phyloP scores from a whole-genome alignment of 306 rosid genomes.

The Trichosanthes truncata region DNA sequence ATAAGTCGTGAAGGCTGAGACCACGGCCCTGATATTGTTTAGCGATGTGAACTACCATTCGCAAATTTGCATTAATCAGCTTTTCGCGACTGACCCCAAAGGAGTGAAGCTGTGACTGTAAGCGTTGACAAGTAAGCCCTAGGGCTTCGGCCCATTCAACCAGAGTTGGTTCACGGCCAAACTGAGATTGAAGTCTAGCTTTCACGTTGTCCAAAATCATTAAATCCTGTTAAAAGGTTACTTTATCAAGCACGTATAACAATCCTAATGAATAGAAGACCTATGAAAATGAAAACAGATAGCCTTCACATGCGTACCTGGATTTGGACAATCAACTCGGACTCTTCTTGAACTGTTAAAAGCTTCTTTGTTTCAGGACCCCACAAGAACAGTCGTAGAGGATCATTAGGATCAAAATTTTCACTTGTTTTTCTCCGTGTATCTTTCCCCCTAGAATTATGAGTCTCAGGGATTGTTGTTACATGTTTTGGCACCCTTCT shows the following conservation, averaged over 20 bases:
- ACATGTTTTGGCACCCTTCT: slow-evolving; percentile 42
- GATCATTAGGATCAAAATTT: slow-evolving; percentile 52
- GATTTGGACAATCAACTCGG: slow-evolving; percentile 45
- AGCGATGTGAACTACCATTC: slow-evolving; percentile 92
- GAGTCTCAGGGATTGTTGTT: slow-evolving; percentile 23
- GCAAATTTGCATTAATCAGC: slow-evolving; percentile 58
- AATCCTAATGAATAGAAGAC: slow-evolving; percentile 6
- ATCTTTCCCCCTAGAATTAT: slow-evolving; percentile 23
- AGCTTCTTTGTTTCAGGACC: slow-evolving; percentile 75
- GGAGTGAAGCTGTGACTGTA: slow-evolving; percentile 42
- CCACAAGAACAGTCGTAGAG: slow-evolving; percentile 62
- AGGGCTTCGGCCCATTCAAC: slow-evolving; percentile 87
- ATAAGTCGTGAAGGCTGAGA: slow-evolving; percentile 70
- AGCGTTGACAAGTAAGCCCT: slow-evolving; percentile 45
- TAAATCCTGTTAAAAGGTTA: slow-evolving; percentile 51
- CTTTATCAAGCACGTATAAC: slow-evolving; percentile 19
- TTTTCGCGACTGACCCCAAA: slow-evolving; percentile 57
- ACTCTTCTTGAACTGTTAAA: slow-evolving; percentile 69
- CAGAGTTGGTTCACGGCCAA: slow-evolving; percentile 75
- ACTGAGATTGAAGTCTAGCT: slow-evolving; percentile 63
- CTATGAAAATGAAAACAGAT: neutral
- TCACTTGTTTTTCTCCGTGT: slow-evolving; percentile 40
- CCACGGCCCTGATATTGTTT: slow-evolving; percentile 82
- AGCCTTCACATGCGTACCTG: slow-evolving; percentile 38
- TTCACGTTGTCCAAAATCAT: slow-evolving; percentile 53